A percentile compares a stretch with the other conserved stretches of the same genome.
Conservation (phyloP, 2,329 filamentous ascomycete species). For the Cryphonectria naterciae region DNA sequence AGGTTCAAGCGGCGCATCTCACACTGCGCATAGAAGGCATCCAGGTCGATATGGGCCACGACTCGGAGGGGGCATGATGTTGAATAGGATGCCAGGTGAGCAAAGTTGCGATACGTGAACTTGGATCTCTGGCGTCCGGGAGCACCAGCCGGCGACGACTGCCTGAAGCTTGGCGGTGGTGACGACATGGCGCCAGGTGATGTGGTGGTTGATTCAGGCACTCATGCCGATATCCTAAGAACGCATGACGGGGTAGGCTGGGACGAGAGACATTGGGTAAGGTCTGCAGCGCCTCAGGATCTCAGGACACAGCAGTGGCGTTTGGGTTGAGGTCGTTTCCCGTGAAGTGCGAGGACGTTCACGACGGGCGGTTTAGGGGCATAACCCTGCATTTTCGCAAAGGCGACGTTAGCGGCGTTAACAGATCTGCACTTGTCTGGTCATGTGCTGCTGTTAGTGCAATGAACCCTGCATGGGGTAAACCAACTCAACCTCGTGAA, state of each 20-base stretch:
- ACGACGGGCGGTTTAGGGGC: background rate
- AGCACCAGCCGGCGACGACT: conserved; percentile 42
- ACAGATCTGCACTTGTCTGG: background rate
- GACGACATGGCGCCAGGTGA: conserved; percentile 36
- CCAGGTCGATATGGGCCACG: conserved; percentile 89
- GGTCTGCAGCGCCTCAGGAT: background rate
- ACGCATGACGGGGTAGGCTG: background rate
- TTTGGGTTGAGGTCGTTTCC: background rate
- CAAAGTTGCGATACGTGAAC: conserved; percentile 85
- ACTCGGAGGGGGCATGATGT: conserved; percentile 80
- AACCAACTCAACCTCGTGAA: background rate
- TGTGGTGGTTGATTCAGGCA: background rate
- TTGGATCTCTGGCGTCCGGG: conserved; percentile 57
- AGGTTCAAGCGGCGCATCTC: conserved; percentile 86
- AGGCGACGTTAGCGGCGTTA: background rate
- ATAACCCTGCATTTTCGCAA: background rate
- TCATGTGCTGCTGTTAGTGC: background rate
- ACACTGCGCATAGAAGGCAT: conserved; percentile 97
- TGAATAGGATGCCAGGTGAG: conserved; percentile 72
- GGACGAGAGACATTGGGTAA: background rate
- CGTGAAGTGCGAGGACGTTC: background rate
- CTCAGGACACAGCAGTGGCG: background rate
- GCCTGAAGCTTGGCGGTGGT: conserved; percentile 36
- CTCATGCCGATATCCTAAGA: background rate
- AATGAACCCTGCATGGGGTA: background rate